Evolutionary conservation across 2,329 filamentous ascomycete species (phyloP), one percentile per base, ranked within the genome.

Genomic region (Xylaria sp.): DNA sequence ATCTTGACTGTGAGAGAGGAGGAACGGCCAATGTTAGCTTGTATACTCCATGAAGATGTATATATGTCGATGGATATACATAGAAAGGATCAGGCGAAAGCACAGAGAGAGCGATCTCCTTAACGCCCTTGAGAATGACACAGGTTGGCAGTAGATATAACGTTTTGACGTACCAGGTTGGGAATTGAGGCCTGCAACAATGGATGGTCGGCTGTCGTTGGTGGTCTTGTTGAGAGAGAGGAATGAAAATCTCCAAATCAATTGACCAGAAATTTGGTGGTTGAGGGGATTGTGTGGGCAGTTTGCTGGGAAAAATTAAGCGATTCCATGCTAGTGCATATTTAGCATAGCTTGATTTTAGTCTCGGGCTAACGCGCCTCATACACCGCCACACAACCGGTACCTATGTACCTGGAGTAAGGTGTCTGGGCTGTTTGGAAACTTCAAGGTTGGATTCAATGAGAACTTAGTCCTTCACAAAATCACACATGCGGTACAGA

Each of bases 1-100:
- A 98, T 98, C 90, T 95, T 89, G 83, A 81, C 87, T 88, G 77
- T 78, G 73, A 32, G 3, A 39, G 37, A 23, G 54, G 61, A 34
- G 54, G 61, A 34, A 61, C 54, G 34, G 65, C 61, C 25, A 57
- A 70, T 60, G 72, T 78, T 71, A 78, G 76, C 74, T 66, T 8
- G 57, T 46, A 67, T 37, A 63, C 46, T 3, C 37, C 37, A 55
- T 28, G 20, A 32, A 20, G 37, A 28, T 48, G 20, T 5, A 54
- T 46, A 70, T 25, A 20, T 23, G 44, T 15, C 13, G 39, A 41
- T 15, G 44, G 44, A 62, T 37, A 37, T 56, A 41, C 7, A 62
- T 23, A 3, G 15, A 41, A 23, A 41, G 32, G 62, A 44, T 20
- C 15, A 48, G 52, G 18, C 41, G 6, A n/a, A n/a, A 46, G 7